Evolutionary conservation across 106 monocot genomes (phyloP).

Genomic region (Triglochin maritima): DNA sequence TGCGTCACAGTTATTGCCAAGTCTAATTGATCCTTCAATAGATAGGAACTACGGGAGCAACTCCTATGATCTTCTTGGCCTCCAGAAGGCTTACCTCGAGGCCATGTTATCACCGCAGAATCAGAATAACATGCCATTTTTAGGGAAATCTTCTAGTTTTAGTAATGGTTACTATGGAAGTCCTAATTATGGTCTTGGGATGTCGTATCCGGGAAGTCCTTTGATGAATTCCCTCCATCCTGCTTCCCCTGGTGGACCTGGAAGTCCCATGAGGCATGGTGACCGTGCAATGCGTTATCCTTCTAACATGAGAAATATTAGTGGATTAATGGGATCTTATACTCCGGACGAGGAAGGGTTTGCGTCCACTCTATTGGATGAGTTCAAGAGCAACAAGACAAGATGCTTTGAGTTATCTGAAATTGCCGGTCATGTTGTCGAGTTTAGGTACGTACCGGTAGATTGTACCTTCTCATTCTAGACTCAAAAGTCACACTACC

Average conservation of each 20-base stretch:
- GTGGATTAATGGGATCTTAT: conserved; percentile 41
- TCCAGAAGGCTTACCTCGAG: conserved; percentile 47
- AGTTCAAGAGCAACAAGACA: conserved; percentile 89
- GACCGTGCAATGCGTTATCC: conserved; percentile 37
- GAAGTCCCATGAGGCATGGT: conserved; percentile 49
- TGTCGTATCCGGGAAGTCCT: conserved; percentile 50
- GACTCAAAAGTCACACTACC: not conserved
- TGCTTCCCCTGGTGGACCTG: conserved; percentile 45
- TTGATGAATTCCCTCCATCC: conserved; percentile 36
- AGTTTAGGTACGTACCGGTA: conserved; percentile 62
- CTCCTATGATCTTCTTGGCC: conserved; percentile 43
- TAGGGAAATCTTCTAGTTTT: conserved; percentile 37
- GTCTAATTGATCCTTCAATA: conserved; percentile 25
- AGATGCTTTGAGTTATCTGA: conserved; percentile 84
- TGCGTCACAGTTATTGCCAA: conserved; percentile 30
- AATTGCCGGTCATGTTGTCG: conserved; percentile 88
- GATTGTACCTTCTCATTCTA: not conserved
- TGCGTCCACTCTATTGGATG: conserved; percentile 70
- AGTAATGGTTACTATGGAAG: conserved; percentile 53
- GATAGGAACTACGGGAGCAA: conserved; percentile 41
- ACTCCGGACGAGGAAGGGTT: conserved; percentile 46
- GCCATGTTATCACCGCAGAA: conserved; percentile 50
- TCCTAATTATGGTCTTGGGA: conserved; percentile 38
- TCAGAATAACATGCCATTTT: conserved; percentile 38
- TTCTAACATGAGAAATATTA: conserved; percentile 54